phyloP scores from a whole-genome alignment of 805 yeast species.

The Candida insectalens region DNA sequence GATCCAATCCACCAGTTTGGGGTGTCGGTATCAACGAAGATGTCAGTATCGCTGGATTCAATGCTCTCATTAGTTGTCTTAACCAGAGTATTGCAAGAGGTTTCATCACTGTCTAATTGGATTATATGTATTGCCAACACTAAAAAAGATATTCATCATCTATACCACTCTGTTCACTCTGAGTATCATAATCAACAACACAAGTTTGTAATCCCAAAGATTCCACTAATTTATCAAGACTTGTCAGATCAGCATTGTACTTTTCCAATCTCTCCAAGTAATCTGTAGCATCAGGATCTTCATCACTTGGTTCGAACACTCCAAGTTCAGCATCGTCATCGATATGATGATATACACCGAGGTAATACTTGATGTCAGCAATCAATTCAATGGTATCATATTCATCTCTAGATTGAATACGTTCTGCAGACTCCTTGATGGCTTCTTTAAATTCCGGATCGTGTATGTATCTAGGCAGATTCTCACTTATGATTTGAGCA shows the following conservation, averaged over 20 bases:
- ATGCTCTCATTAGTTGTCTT: slow-evolving; percentile 38
- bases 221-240: slow-evolving; percentile 30
- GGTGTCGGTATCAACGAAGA: slow-evolving; percentile 53
- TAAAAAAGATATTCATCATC: neutral
- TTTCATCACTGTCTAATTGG: too few species aligned
- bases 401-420: slow-evolving; percentile 50
- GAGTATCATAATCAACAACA: too few species aligned
- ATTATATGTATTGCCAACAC: too few species aligned
- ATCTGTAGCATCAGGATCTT: slow-evolving; percentile 6
- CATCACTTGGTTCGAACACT: slow-evolving; percentile 9
- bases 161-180: neutral
- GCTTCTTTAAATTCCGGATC: slow-evolving; percentile 30
- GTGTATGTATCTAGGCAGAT: slow-evolving; percentile 28
- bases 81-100: slow-evolving; percentile 23
- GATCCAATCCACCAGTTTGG: slow-evolving; percentile 24
- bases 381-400: slow-evolving; percentile 73
- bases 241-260: slow-evolving; percentile 27
- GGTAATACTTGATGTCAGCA: slow-evolving; percentile 66
- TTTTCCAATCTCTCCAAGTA: slow-evolving; percentile 13
- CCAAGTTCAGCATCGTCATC: slow-evolving; percentile 18
- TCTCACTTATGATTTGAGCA: slow-evolving; percentile 47
- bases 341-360: slow-evolving; percentile 30
- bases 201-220: slow-evolving; percentile 21
- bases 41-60: slow-evolving; percentile 45
- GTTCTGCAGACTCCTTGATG: slow-evolving; percentile 30